phyloP scores from a whole-genome alignment of 306 rosid species.

The Sicyos baderoa region DNA sequence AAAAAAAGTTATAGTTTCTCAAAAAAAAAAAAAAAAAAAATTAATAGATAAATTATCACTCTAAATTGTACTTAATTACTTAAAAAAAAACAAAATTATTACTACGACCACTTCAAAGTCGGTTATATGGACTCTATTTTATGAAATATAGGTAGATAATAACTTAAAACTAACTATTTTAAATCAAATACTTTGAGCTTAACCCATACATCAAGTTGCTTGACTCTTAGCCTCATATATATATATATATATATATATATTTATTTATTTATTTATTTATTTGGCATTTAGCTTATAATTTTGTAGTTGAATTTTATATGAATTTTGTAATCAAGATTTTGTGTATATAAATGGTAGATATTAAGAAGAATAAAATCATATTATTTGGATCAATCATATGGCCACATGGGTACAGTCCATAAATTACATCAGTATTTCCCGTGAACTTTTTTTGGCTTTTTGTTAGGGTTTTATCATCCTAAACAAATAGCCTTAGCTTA shows the following conservation, averaged over 20 bases:
- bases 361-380: background rate
- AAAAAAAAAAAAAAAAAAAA: too few relatives aligned
- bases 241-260: too few relatives aligned
- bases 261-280: too few relatives aligned
- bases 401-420: background rate
- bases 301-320: background rate
- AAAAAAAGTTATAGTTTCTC: too few relatives aligned
- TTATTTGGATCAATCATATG: background rate
- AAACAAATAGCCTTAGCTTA: background rate
- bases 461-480: background rate
- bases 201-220: background rate
- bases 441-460: slow-evolving; percentile 12
- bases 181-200: too few relatives aligned
- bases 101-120: too few relatives aligned
- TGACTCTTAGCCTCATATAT: background rate
- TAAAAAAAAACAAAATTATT: too few relatives aligned
- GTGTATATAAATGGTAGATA: background rate
- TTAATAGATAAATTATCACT: too few relatives aligned
- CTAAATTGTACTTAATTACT: too few relatives aligned
- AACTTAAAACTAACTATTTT: too few relatives aligned
- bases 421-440: background rate
- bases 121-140: too few relatives aligned
- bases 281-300: background rate
- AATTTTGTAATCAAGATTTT: background rate
- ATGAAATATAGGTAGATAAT: too few relatives aligned